Percentiles rank a stretch among this genome's conserved stretches.
Evolutionary conservation across 805 yeast genomes (phyloP).

Genomic region (Saccharomyces jurei): DNA sequence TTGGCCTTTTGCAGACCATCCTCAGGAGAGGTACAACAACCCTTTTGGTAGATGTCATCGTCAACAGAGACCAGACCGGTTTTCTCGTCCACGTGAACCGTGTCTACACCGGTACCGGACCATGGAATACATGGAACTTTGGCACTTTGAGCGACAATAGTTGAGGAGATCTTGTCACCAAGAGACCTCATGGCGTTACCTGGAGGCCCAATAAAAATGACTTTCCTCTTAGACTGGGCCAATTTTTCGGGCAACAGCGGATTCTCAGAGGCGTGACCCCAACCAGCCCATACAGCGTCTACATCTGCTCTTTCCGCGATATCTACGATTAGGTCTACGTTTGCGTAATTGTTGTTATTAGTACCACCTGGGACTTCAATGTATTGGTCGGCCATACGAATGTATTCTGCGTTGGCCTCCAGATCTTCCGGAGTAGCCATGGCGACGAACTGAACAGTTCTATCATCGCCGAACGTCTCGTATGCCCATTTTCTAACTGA

Average conservation of each 20-base stretch:
- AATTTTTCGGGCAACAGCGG: constrained; percentile 88
- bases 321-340: constrained; percentile 94
- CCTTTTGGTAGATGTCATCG: constrained; percentile 74
- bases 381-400: constrained; percentile 98
- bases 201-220: constrained; percentile 96
- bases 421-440: constrained; percentile 99
- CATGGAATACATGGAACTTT: constrained; percentile 98
- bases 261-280: constrained; percentile 99
- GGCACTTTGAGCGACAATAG: constrained; percentile 98
- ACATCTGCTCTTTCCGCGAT: constrained; percentile 93
- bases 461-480: constrained; percentile 95
- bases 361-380: constrained; percentile 99
- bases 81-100: constrained; percentile 58
- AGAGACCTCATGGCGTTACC: constrained; percentile 99
- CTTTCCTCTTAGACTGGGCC: constrained; percentile 85
- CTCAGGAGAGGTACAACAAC: constrained; percentile 79
- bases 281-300: constrained; percentile 99
- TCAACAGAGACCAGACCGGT: constrained; percentile 84
- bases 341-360: constrained; percentile 96
- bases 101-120: constrained; percentile 96
- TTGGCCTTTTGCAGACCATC: constrained; percentile 84
- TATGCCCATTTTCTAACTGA: constrained; percentile 98
- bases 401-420: constrained; percentile 93
- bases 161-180: constrained; percentile 96
- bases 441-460: constrained; percentile 86